Evolutionary conservation across 1,284 basidiomycete species (phyloP).

Genomic region (Gymnopus androsaceus): DNA sequence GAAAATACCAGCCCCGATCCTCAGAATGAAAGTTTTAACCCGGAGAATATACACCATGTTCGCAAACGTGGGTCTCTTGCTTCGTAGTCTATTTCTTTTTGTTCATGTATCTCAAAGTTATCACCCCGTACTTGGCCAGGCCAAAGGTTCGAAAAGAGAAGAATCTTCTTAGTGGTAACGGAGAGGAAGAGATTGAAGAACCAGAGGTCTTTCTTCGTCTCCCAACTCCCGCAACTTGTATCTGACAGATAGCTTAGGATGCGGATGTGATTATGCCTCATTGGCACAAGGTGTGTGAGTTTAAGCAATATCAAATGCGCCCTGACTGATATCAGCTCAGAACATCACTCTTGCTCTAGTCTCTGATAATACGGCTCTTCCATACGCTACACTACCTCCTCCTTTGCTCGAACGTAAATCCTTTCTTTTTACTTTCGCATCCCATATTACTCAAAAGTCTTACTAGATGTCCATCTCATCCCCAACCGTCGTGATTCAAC

Average conservation of each 20-base stretch:
- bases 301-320: conserved; percentile 10
- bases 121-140: conserved; percentile 83
- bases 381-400: conserved; percentile 62
- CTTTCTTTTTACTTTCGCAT: background rate
- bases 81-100: background rate
- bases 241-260: conserved; percentile 28
- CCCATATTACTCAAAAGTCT: conserved; percentile 6
- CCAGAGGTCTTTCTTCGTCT: conserved; percentile 36
- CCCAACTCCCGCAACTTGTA: background rate
- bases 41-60: conserved; percentile 67
- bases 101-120: conserved; percentile 30
- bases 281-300: conserved; percentile 70
- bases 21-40: conserved; percentile 49
- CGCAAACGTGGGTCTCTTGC: conserved; percentile 68
- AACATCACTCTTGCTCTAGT: conserved; percentile 90
- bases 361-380: conserved; percentile 64
- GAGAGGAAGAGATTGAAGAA: conserved; percentile 46
- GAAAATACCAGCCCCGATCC: conserved; percentile 70
- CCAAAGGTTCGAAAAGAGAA: conserved; percentile 79
- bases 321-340: conserved; percentile 30
- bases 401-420: conserved; percentile 64
- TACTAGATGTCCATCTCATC: conserved; percentile 60
- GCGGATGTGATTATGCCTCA: conserved; percentile 72
- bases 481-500: conserved; percentile 60
- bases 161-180: conserved; percentile 65